phyloP scores from a whole-genome alignment of 163 green algal species.

The Scenedesmus sp. region DNA sequence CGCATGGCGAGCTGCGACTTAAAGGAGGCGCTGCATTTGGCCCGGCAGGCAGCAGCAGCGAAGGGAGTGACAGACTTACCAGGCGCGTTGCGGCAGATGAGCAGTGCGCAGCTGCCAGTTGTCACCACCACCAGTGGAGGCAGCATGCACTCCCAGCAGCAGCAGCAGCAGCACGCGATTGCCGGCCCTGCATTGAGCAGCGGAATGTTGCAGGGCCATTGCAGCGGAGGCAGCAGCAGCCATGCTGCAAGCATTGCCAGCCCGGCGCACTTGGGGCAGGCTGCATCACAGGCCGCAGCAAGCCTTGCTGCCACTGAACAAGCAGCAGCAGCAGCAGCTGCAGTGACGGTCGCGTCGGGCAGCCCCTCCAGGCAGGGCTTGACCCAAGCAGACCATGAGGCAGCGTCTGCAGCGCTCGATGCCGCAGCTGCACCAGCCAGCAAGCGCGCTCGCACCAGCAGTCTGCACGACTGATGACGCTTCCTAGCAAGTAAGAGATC shows the following conservation, averaged over 20 bases:
- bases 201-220: not conserved
- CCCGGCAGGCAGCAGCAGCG: constrained; percentile 8
- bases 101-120: not conserved
- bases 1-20: constrained; percentile 10
- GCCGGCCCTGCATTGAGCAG: not conserved
- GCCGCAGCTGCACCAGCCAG: not conserved
- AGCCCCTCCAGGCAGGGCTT: not conserved
- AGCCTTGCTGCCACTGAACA: not conserved
- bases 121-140: not conserved
- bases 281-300: not conserved
- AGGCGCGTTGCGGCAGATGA: not conserved
- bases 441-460: not conserved
- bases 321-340: not conserved
- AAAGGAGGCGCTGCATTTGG: not conserved
- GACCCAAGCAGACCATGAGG: not conserved
- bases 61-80: not conserved
- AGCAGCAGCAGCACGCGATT: not conserved
- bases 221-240: not conserved
- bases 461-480: not conserved
- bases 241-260: not conserved
- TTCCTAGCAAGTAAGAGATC: no score
- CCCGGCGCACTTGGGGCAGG: not conserved
- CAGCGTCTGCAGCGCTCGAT: not conserved
- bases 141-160: not conserved
- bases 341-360: no score